Evolutionary conservation across 1,139 yeast species (phyloP).

Genomic region (Protomyces lactucae-debilis): DNA sequence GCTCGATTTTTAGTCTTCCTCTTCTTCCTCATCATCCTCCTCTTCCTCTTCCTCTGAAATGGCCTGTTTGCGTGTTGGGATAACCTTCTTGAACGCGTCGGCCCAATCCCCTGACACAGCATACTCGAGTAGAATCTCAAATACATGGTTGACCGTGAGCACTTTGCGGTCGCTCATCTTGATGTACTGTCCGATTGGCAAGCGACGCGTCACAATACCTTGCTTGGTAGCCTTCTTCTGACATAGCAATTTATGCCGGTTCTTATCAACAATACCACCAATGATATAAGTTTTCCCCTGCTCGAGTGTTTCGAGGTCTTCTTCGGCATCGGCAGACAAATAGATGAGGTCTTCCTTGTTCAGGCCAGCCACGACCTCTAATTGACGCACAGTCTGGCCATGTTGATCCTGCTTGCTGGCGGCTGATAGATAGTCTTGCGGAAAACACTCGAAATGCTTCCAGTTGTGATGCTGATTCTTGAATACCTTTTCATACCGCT

Average conservation of each 20-base stretch:
- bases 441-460: constrained; percentile 56
- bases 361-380: background rate
- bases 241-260: constrained; percentile 79
- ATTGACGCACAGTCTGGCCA: background rate
- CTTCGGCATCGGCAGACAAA: constrained; percentile 82
- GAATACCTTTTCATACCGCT: constrained; percentile 63
- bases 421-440: constrained; percentile 44
- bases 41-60: constrained; percentile 8
- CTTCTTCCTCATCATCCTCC: constrained; percentile 2
- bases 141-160: constrained; percentile 89
- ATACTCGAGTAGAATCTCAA: constrained; percentile 63
- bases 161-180: constrained; percentile 81
- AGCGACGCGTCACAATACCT: constrained; percentile 66
- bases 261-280: constrained; percentile 96
- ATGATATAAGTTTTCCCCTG: constrained; percentile 72
- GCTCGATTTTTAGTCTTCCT: background rate
- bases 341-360: constrained; percentile 52
- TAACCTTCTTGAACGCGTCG: constrained; percentile 70
- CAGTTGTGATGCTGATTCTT: constrained; percentile 56
- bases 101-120: constrained; percentile 58
- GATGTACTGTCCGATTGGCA: constrained; percentile 84
- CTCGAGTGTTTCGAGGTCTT: constrained; percentile 55
- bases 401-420: constrained; percentile 37
- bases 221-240: constrained; percentile 70
- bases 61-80: constrained; percentile 67